phyloP scores from a whole-genome alignment of 192 early-diverging fungal genomes.

The Backusella parvicylindrica region DNA sequence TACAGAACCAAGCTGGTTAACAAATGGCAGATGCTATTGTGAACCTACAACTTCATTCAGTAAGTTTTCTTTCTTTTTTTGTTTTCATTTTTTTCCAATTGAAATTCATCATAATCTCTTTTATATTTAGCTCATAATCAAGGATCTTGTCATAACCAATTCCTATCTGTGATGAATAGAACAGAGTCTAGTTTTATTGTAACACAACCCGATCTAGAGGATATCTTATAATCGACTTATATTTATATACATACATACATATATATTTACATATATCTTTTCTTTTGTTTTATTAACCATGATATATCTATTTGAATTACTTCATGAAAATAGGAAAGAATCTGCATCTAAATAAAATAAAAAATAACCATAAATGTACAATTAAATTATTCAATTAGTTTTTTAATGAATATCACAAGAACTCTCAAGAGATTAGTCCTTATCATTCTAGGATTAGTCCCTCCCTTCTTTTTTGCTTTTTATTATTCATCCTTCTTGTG shows the following conservation, averaged over 20 bases:
- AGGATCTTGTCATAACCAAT: slow-evolving; percentile 13
- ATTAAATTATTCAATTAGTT: background rate
- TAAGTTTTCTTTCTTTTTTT: slow-evolving; percentile 16
- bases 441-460: background rate
- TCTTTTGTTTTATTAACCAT: background rate
- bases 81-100: background rate
- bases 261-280: background rate
- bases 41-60: slow-evolving; percentile 43
- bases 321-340: background rate
- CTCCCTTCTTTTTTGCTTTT: background rate
- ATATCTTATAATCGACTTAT: background rate
- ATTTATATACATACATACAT: background rate
- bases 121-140: background rate
- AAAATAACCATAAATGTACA: background rate
- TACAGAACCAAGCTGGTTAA: slow-evolving; percentile 37
- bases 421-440: background rate
- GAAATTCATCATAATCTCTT: background rate
- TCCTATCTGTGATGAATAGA: slow-evolving; percentile 9
- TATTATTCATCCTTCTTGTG: background rate
- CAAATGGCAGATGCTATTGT: slow-evolving; percentile 48
- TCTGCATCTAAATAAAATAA: background rate
- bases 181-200: slow-evolving; percentile 9
- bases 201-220: background rate
- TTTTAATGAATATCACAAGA: background rate
- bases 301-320: background rate